Conservation (phyloP, 352 stramenopile species). For the Phytophthora cactorum region DNA sequence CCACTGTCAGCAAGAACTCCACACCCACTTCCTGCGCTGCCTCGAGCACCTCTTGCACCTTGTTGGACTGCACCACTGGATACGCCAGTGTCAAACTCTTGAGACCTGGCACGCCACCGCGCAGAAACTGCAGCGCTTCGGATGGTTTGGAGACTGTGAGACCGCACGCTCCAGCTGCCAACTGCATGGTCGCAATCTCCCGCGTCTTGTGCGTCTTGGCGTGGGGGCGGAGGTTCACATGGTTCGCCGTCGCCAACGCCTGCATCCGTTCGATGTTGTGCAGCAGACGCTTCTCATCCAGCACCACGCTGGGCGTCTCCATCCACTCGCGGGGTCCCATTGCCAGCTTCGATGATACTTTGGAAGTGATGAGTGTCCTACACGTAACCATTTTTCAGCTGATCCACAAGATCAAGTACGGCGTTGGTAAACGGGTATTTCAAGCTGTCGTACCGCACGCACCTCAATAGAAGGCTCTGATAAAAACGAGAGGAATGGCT, state of each 20-base stretch:
- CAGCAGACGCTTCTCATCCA: conserved; percentile 64
- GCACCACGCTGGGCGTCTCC: conserved; percentile 63
- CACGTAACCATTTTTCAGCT: neutral
- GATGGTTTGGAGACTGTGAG: conserved; percentile 76
- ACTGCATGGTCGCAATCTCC: conserved; percentile 65
- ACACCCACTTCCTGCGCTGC: conserved; percentile 51
- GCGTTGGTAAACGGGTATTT: too few relatives aligned
- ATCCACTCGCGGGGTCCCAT: conserved; percentile 34
- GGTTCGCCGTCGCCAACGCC: conserved; percentile 44
- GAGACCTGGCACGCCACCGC: conserved; percentile 46
- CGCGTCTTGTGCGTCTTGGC: conserved; percentile 83
- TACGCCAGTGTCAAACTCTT: conserved; percentile 70
- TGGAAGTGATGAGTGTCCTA: neutral
- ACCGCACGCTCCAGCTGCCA: conserved; percentile 57
- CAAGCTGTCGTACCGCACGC: too few relatives aligned
- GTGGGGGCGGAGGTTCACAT: conserved; percentile 70
- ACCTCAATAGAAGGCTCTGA: too few relatives aligned
- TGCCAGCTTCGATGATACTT: neutral
- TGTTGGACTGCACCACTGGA: conserved; percentile 65
- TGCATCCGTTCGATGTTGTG: conserved; percentile 79
- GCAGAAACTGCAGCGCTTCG: conserved; percentile 72
- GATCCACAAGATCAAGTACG: too few relatives aligned
- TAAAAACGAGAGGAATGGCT: too few relatives aligned
- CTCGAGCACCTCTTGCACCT: conserved; percentile 60
- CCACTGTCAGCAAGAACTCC: conserved; percentile 66